phyloP scores from a whole-genome alignment of 768 basidiomycete species.

The Rhizopogon vesiculosus region DNA sequence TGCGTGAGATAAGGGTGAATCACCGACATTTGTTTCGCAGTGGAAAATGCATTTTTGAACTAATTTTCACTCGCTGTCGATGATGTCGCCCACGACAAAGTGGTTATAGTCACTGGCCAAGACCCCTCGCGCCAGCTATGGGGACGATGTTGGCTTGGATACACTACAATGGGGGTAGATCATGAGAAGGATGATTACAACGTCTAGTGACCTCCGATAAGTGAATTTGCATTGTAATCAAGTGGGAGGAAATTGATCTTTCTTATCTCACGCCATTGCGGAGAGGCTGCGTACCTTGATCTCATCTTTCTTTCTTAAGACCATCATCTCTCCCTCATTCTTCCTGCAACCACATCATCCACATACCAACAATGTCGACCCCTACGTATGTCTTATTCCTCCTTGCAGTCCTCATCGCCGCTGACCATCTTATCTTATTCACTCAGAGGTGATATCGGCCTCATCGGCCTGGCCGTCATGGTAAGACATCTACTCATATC shows the following conservation, averaged over 20 bases:
- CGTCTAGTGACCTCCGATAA: neutral
- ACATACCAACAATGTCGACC: constrained; percentile 35
- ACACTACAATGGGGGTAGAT: no score
- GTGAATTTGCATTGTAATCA: neutral
- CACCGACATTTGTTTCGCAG: constrained; percentile 5
- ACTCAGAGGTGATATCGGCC: constrained; percentile 90
- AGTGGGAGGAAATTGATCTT: constrained; percentile 8
- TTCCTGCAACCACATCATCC: constrained; percentile 28
- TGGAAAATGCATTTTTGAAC: constrained; percentile 5
- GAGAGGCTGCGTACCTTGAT: neutral
- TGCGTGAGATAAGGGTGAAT: constrained; percentile 5
- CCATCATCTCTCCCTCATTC: constrained; percentile 26
- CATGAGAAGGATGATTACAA: no score
- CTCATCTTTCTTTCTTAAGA: constrained; percentile 19
- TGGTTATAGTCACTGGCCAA: neutral
- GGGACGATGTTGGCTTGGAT: neutral
- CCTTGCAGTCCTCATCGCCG: constrained; percentile 8
- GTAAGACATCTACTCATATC: constrained; percentile 38
- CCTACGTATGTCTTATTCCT: constrained; percentile 42
- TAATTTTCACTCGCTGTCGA: constrained; percentile 11
- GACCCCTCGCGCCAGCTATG: neutral
- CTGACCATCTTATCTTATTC: constrained; percentile 16
- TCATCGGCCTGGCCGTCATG: constrained; percentile 99
- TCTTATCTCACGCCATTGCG: constrained; percentile 16
- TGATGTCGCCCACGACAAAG: constrained; percentile 6